phyloP scores from a whole-genome alignment of 2,329 filamentous ascomycete species.

The Cadophora sp. region DNA sequence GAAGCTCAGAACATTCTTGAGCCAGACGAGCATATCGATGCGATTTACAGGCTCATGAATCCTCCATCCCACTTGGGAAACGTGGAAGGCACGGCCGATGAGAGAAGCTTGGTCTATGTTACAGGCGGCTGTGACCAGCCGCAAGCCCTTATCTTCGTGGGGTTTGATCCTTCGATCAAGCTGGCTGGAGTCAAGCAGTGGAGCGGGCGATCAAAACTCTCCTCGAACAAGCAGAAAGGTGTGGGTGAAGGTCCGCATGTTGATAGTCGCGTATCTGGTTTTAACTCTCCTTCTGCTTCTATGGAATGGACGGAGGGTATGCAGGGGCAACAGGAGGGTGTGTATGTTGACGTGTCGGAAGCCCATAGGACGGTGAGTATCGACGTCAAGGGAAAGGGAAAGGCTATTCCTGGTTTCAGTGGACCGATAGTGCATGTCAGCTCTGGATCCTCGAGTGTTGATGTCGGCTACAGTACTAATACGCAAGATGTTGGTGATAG shows the following conservation, averaged over 20 bases:
- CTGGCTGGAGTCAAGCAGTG: conserved; percentile 43
- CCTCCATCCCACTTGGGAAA: conserved; percentile 46
- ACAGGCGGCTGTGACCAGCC: conserved; percentile 41
- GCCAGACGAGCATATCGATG: conserved; percentile 42
- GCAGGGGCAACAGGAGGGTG: background rate
- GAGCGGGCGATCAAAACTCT: conserved; percentile 22
- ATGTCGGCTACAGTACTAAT: too few relatives aligned
- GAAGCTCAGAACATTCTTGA: conserved; percentile 33
- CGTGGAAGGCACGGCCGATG: conserved; percentile 53
- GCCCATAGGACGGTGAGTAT: conserved; percentile 32
- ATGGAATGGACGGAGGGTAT: background rate
- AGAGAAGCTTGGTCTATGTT: conserved; percentile 55
- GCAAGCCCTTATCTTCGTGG: conserved; percentile 50
- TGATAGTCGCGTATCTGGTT: conserved; percentile 35
- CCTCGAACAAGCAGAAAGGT: conserved; percentile 29
- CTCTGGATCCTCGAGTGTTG: background rate
- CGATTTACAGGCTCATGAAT: conserved; percentile 50
- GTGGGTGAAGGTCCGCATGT: conserved; percentile 40
- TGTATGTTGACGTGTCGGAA: conserved; percentile 31
- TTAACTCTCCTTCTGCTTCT: background rate
- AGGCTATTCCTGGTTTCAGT: conserved; percentile 21
- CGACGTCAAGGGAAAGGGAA: conserved; percentile 40
- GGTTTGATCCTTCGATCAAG: conserved; percentile 50
- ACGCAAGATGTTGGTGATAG: background rate
- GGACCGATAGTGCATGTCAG: background rate